Evolutionary conservation across 768 basidiomycete genomes (phyloP).

Genomic region (Mycena metata): DNA sequence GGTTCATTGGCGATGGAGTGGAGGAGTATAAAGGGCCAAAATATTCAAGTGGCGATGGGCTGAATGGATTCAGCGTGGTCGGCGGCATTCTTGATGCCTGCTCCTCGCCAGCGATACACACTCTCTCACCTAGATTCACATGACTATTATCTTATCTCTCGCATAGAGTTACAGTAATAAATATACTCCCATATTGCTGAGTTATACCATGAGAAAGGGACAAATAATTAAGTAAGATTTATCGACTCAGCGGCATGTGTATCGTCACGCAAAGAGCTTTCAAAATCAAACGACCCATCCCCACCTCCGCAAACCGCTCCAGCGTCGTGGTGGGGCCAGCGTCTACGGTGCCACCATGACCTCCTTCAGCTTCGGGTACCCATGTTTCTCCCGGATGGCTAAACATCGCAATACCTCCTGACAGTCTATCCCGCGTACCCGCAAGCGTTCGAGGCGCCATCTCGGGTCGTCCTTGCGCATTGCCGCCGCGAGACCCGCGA

Average conservation of each 20-base stretch:
- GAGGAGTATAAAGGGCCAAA: slow-evolving; percentile 29
- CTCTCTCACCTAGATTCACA: too few species aligned
- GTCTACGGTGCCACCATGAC: slow-evolving; percentile 5
- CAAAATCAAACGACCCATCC: too few species aligned
- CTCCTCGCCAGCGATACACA: too few species aligned
- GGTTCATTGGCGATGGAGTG: slow-evolving; percentile 29
- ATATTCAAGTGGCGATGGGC: slow-evolving; percentile 21
- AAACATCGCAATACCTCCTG: not conserved
- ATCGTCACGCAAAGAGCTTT: too few species aligned
- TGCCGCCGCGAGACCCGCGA: not conserved
- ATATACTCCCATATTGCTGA: too few species aligned
- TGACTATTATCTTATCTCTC: too few species aligned
- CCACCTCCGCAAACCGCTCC: slow-evolving; percentile 25
- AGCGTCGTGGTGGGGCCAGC: not conserved
- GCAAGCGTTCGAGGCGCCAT: slow-evolving; percentile 6
- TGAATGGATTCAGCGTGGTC: too few species aligned
- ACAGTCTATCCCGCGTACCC: not conserved
- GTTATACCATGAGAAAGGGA: too few species aligned
- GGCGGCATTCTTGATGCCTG: too few species aligned
- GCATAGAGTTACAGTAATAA: too few species aligned
- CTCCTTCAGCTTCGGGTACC: slow-evolving; percentile 4
- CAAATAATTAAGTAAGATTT: too few species aligned
- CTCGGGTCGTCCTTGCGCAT: not conserved
- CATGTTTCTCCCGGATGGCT: not conserved
- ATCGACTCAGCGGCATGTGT: too few species aligned